These are phyloP conservation scores for Acanthamoeba triangularis DNA, from an alignment of 208 protist genomes.

Conservation along the genomic window DNA sequence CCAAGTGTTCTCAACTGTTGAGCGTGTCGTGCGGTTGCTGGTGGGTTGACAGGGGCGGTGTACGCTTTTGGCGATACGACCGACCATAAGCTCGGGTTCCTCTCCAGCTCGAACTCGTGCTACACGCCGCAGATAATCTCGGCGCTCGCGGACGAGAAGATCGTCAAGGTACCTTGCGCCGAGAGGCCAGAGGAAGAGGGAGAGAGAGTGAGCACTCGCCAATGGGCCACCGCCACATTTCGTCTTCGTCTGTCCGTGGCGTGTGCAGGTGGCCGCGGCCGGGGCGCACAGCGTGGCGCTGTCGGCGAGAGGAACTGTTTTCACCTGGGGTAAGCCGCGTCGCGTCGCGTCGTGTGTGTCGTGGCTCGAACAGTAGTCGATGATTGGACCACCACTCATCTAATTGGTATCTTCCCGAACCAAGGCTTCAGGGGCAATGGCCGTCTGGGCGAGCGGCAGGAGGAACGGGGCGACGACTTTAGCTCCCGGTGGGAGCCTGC, in stretches of 20 bases:
- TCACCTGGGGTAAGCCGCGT: neutral
- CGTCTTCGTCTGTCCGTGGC: no score
- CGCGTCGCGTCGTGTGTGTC: neutral
- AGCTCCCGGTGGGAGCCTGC: neutral
- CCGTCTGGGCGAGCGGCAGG: neutral
- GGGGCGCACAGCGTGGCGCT: neutral
- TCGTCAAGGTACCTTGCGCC: neutral
- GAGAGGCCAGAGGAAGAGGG: neutral
- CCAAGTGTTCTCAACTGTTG: no score
- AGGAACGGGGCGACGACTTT: neutral
- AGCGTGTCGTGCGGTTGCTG: neutral
- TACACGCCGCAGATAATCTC: neutral
- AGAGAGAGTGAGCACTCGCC: neutral
- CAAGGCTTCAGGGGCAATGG: neutral
- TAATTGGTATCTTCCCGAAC: no score
- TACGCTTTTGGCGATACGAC: neutral
- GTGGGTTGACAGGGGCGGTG: neutral
- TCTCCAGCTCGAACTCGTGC: neutral
- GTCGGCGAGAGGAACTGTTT: neutral
- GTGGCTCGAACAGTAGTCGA: no score
- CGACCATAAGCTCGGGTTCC: neutral
- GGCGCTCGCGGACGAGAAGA: neutral
- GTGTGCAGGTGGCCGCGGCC: neutral
- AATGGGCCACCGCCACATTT: no score
- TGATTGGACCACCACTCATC: no score